phyloP scores from a whole-genome alignment of 2,329 filamentous ascomycete genomes.

The Calonectria henricotiae region DNA sequence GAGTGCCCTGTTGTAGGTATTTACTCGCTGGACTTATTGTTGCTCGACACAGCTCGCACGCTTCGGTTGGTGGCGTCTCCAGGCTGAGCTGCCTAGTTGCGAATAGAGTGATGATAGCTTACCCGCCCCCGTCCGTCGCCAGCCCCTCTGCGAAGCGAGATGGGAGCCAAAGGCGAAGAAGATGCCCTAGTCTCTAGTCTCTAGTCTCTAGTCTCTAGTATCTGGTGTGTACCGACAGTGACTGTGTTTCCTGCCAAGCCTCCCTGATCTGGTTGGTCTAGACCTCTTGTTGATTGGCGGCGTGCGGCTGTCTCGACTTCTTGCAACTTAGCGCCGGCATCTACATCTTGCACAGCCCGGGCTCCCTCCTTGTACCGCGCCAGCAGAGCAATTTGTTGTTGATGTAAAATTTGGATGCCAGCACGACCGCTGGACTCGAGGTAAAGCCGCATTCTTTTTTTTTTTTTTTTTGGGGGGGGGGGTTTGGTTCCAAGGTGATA shows the following conservation, averaged over 20 bases:
- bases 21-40: too few species aligned
- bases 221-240: too few species aligned
- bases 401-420: too few species aligned
- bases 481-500: not conserved
- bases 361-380: not conserved
- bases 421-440: not conserved
- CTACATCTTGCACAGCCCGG: constrained; percentile 23
- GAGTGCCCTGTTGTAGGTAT: too few species aligned
- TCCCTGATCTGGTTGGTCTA: too few species aligned
- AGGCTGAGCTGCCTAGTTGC: constrained; percentile 11
- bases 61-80: constrained; percentile 15
- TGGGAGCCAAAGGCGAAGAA: not conserved
- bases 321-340: constrained; percentile 17
- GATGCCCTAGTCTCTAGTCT: too few species aligned
- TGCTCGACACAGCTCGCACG: not conserved
- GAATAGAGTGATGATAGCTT: constrained; percentile 30
- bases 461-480: too few species aligned
- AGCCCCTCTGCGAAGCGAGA: constrained; percentile 5
- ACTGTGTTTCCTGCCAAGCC: too few species aligned
- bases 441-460: not conserved
- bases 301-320: not conserved
- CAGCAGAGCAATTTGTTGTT: not conserved
- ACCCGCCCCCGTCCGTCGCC: not conserved
- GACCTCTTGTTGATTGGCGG: constrained; percentile 5
- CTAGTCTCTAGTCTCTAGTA: too few species aligned